Conservation (phyloP, 164 flowering plant species). For the Berberis thunbergii region DNA sequence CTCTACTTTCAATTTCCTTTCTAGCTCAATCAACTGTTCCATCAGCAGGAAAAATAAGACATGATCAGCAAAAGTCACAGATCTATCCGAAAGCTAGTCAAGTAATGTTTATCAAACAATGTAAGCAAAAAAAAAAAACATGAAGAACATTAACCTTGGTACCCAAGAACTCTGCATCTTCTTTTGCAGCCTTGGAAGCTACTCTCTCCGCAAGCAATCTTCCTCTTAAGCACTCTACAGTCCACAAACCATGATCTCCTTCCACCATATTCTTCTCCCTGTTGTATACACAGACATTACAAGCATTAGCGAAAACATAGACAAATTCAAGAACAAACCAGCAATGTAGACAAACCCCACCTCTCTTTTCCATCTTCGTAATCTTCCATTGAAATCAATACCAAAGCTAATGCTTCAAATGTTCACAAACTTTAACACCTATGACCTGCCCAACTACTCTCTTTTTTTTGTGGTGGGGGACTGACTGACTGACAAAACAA, state of each 20-base stretch:
- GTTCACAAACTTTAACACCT: no score
- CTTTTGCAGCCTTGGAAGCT: constrained; percentile 56
- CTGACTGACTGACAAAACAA: no score
- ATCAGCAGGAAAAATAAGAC: not conserved
- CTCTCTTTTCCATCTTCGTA: no score
- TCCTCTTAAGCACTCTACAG: constrained; percentile 73
- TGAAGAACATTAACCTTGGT: constrained; percentile 34
- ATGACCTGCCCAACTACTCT: no score
- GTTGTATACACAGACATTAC: constrained; percentile 10
- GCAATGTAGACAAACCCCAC: not conserved
- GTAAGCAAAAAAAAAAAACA: not conserved
- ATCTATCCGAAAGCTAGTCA: not conserved
- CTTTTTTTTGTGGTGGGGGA: no score
- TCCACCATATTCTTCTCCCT: constrained; percentile 39
- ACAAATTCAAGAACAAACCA: constrained; percentile 2
- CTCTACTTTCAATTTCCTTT: constrained; percentile 46
- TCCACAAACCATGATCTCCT: constrained; percentile 42
- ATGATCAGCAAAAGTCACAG: not conserved
- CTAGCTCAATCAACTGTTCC: constrained; percentile 46
- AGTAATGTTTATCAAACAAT: not conserved
- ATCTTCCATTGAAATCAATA: no score
- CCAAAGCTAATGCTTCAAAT: no score
- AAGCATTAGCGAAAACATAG: not conserved
- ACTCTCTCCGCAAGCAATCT: constrained; percentile 77
- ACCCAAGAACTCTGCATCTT: constrained; percentile 43